Evolutionary conservation across 2,329 filamentous ascomycete genomes (phyloP).

Genomic region (Colletotrichum incanum): DNA sequence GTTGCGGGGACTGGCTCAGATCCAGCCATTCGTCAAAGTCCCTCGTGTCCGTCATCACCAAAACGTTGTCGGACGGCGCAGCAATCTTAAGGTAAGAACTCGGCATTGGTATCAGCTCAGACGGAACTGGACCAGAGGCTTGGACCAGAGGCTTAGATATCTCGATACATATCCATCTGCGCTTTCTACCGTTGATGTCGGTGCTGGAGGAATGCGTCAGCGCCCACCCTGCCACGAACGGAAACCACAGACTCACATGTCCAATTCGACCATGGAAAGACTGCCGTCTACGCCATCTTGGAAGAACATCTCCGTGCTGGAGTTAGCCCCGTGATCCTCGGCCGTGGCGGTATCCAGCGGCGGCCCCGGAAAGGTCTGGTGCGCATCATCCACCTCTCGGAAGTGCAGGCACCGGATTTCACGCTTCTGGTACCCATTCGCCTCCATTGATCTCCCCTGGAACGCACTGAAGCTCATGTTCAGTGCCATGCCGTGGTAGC

Average conservation of each 20-base stretch:
- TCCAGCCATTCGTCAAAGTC: not conserved
- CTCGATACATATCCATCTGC: slow-evolving; percentile 32
- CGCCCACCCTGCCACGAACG: not conserved
- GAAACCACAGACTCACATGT: slow-evolving; percentile 28
- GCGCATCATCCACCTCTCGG: not conserved
- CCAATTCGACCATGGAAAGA: slow-evolving; percentile 30
- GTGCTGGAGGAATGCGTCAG: slow-evolving; percentile 13
- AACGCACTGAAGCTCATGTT: slow-evolving; percentile 33
- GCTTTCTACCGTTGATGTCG: slow-evolving; percentile 22
- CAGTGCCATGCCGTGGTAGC: slow-evolving; percentile 5
- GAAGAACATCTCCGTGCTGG: slow-evolving; percentile 25
- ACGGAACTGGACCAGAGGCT: slow-evolving; percentile 19
- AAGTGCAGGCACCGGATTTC: slow-evolving; percentile 27
- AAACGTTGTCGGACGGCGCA: slow-evolving; percentile 33
- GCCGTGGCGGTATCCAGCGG: not conserved
- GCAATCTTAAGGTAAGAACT: slow-evolving; percentile 33
- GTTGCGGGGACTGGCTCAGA: not conserved
- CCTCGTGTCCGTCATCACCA: not conserved
- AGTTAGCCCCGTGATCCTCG: not conserved
- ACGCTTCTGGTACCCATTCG: slow-evolving; percentile 27
- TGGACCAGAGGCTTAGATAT: slow-evolving; percentile 27
- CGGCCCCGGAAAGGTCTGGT: not conserved
- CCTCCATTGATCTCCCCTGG: slow-evolving; percentile 26
- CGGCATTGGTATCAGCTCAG: slow-evolving; percentile 37
- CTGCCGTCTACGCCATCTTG: not conserved